Evolutionary conservation across 495 filamentous ascomycete genomes (phyloP).

Genomic region (Neurospora intermedia): DNA sequence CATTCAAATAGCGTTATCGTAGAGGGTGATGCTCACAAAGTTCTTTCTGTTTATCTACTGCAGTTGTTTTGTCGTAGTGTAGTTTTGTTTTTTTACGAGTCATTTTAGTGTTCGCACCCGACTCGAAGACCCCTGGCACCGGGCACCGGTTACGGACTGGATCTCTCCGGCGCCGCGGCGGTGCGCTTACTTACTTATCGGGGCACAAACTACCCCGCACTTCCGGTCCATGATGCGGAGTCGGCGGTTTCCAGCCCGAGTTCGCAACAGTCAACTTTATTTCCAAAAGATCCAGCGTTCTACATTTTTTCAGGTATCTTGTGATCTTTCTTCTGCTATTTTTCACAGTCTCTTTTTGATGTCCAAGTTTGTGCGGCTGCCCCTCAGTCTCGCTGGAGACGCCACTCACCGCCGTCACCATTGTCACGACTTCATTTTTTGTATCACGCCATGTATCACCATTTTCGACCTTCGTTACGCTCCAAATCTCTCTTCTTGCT

Average conservation of each 20-base stretch:
- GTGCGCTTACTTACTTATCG: neutral
- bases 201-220: neutral
- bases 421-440: neutral
- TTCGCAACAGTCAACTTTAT: neutral
- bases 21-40: too few relatives aligned
- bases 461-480: neutral
- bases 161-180: neutral
- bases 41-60: neutral
- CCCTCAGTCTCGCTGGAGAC: neutral
- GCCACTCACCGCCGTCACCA: neutral
- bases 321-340: too few relatives aligned
- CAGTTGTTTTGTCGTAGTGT: neutral
- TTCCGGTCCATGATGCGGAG: neutral
- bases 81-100: neutral
- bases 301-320: too few relatives aligned
- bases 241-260: neutral
- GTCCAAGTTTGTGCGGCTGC: neutral
- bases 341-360: too few relatives aligned
- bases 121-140: too few relatives aligned
- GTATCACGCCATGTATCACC: neutral
- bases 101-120: neutral
- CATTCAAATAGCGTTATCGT: rapidly evolving
- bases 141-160: neutral
- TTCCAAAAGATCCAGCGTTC: too few relatives aligned
- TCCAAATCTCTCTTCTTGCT: neutral